A percentile compares a stretch with the other conserved stretches of the same genome.
These are phyloP conservation scores for Colletotrichum australisinense DNA, from an alignment of 2,329 filamentous ascomycete genomes.

Conservation along the genomic window DNA sequence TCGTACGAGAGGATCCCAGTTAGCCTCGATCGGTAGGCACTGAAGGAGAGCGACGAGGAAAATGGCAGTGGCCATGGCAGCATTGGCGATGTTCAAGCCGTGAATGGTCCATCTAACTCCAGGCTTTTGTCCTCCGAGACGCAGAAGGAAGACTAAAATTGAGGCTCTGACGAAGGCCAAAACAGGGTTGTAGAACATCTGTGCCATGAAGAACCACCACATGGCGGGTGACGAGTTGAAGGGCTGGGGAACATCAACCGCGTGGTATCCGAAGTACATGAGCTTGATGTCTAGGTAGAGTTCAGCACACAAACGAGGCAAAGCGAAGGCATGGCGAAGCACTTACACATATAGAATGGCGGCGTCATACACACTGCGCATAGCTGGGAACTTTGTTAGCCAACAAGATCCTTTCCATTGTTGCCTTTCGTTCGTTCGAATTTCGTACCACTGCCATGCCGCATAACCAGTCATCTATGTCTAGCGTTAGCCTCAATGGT, in stretches of 20 bases:
- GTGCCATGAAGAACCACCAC: conserved; percentile 47
- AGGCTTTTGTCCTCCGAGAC: conserved; percentile 50
- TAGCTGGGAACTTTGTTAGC: conserved; percentile 25
- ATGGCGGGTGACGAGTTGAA: conserved; percentile 38
- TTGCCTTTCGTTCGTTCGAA: background rate
- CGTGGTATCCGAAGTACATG: conserved; percentile 44
- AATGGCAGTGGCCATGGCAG: conserved; percentile 44
- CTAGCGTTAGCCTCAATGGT: background rate
- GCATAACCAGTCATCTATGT: conserved; percentile 42
- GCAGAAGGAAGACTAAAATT: conserved; percentile 57
- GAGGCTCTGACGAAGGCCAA: conserved; percentile 58
- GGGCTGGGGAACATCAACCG: conserved; percentile 11
- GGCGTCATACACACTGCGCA: conserved; percentile 37
- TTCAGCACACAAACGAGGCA: background rate
- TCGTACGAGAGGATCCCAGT: conserved; percentile 42
- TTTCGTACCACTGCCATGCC: conserved; percentile 39
- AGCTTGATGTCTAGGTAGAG: conserved; percentile 40
- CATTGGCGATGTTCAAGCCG: conserved; percentile 45
- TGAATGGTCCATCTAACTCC: conserved; percentile 46
- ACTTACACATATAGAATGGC: conserved; percentile 43
- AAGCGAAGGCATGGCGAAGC: background rate
- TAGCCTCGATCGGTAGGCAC: conserved; percentile 45
- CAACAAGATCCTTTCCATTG: background rate
- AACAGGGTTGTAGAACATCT: conserved; percentile 58
- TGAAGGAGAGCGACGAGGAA: conserved; percentile 49